These are phyloP conservation scores for Ceratocystis eucalypticola DNA, from an alignment of 2,329 filamentous ascomycete species.

Conservation along the genomic window DNA sequence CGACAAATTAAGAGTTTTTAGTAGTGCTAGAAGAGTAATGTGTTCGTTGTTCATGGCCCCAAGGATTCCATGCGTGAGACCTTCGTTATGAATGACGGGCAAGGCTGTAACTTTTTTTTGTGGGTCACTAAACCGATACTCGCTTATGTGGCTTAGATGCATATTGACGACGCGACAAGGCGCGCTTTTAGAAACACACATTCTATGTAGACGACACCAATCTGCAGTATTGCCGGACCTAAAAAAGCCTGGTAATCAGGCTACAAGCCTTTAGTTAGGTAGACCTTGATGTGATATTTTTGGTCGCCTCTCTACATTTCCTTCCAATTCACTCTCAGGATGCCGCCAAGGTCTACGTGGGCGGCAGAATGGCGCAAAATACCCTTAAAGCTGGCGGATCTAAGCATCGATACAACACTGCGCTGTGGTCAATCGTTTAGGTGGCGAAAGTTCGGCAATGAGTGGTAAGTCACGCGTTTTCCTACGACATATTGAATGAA, in stretches of 20 bases:
- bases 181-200: conserved; percentile 1
- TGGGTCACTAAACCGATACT: conserved; percentile 12
- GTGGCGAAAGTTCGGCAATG: conserved; percentile 74
- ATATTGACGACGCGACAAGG: conserved; percentile 12
- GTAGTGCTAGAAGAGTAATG: background rate
- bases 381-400: conserved; percentile 66
- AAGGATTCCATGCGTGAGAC: background rate
- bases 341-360: conserved; percentile 9
- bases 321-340: conserved; percentile 9
- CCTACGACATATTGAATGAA: background rate
- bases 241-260: background rate
- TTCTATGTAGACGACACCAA: background rate
- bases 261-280: conserved; percentile 1
- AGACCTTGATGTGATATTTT: conserved; percentile 6
- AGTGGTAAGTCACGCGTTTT: conserved; percentile 48
- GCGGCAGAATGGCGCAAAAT: conserved; percentile 58
- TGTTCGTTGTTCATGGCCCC: background rate
- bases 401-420: conserved; percentile 88
- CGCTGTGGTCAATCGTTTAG: conserved; percentile 94
- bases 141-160: conserved; percentile 9
- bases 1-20: background rate
- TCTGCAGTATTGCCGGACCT: background rate
- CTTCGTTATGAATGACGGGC: conserved; percentile 7
- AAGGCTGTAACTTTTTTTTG: conserved; percentile 20
- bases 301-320: background rate